phyloP scores from a whole-genome alignment of 2,329 filamentous ascomycete genomes.

The Thyridium curvatum region DNA sequence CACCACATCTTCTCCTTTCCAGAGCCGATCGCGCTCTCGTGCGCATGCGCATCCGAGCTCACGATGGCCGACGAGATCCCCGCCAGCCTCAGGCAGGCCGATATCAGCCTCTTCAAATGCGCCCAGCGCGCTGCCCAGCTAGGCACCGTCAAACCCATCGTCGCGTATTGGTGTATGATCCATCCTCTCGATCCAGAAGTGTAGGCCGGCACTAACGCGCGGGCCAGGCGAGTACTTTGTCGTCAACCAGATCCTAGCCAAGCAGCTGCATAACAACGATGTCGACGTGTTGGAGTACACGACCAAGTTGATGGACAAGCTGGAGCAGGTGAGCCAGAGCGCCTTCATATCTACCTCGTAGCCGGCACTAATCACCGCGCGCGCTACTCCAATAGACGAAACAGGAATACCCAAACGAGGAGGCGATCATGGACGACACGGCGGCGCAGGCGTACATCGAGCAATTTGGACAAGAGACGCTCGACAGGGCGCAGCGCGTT shows the following conservation, averaged over 20 bases:
- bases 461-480: slow-evolving; percentile 86
- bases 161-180: slow-evolving; percentile 88
- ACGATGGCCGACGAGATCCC: slow-evolving; percentile 70
- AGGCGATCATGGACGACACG: slow-evolving; percentile 77
- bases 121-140: slow-evolving; percentile 79
- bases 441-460: slow-evolving; percentile 90
- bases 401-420: slow-evolving; percentile 65
- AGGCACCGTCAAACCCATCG: slow-evolving; percentile 75
- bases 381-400: slow-evolving; percentile 48
- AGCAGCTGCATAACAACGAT: slow-evolving; percentile 70
- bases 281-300: slow-evolving; percentile 78
- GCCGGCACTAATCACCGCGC: too few relatives aligned
- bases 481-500: slow-evolving; percentile 75
- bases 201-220: slow-evolving; percentile 4
- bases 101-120: slow-evolving; percentile 68
- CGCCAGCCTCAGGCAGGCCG: slow-evolving; percentile 67
- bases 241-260: slow-evolving; percentile 82
- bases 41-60: background rate
- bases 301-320: slow-evolving; percentile 78
- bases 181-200: background rate
- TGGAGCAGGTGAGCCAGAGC: slow-evolving; percentile 59
- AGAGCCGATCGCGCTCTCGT: background rate
- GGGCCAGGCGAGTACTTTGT: slow-evolving; percentile 81
- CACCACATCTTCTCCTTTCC: too few relatives aligned
- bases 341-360: too few relatives aligned